phyloP scores from a whole-genome alignment of 2,329 filamentous ascomycete species.

The Ophiocordyceps sinensis region DNA sequence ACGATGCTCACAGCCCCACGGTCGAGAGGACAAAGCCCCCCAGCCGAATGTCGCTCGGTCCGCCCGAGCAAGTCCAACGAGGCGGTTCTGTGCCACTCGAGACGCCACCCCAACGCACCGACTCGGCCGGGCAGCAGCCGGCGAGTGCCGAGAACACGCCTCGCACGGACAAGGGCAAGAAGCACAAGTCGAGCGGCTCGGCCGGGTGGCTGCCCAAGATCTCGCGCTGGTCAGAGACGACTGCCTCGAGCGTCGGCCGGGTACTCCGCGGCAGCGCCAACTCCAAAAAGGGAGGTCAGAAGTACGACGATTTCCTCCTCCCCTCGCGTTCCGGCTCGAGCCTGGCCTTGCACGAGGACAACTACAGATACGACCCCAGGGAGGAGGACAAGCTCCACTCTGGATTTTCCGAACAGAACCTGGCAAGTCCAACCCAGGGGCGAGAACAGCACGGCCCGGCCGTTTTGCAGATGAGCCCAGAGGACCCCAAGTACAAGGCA shows the following conservation, averaged over 20 bases:
- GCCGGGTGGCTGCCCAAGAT: slow-evolving; percentile 78
- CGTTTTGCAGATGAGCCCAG: slow-evolving; percentile 39
- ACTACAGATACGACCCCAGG: slow-evolving; percentile 37
- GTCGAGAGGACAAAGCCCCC: slow-evolving; percentile 27
- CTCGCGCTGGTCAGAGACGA: slow-evolving; percentile 95
- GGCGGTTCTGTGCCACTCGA: slow-evolving; percentile 39
- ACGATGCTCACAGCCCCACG: slow-evolving; percentile 33
- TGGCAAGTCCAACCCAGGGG: slow-evolving; percentile 14
- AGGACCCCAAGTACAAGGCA: slow-evolving; percentile 68
- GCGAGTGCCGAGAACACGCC: slow-evolving; percentile 71
- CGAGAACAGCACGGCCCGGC: slow-evolving; percentile 15
- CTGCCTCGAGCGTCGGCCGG: slow-evolving; percentile 71
- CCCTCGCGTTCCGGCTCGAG: slow-evolving; percentile 70
- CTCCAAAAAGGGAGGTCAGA: slow-evolving; percentile 37
- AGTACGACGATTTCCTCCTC: slow-evolving; percentile 40
- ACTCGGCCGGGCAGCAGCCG: slow-evolving; percentile 21
- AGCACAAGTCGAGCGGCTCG: slow-evolving; percentile 76
- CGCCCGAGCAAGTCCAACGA: slow-evolving; percentile 26
- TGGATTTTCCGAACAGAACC: slow-evolving; percentile 39
- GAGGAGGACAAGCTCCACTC: slow-evolving; percentile 46
- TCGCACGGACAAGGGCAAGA: slow-evolving; percentile 58
- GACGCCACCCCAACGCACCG: slow-evolving; percentile 41
- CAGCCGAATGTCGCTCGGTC: slow-evolving; percentile 44
- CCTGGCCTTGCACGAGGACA: slow-evolving; percentile 47
- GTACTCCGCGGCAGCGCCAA: slow-evolving; percentile 56